Evolutionary conservation across 73 alveolate genomes (phyloP), one percentile per base, ranked within the genome.

Genomic region (Paramecium octaurelia): DNA sequence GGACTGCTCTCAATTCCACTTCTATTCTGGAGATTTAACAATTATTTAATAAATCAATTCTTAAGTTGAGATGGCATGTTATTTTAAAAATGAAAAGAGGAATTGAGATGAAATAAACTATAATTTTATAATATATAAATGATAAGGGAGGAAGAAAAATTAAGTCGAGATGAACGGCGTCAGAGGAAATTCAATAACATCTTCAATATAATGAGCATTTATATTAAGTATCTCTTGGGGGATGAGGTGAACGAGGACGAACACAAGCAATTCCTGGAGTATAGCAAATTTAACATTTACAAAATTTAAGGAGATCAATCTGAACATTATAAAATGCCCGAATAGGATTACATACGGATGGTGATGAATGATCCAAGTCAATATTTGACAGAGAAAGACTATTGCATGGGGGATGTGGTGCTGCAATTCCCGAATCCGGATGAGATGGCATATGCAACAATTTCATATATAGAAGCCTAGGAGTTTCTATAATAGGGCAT

Each of bases 381-480:
- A 44, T 80, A 80, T 80, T 80, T 80, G 14, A 48, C 46, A 16
- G 70, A 42, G 46, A 80, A 48, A 11, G 76, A 80, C 23, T 80
- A 44, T 21, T 42, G 76, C 7, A 80, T 80, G 91, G 91, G 91
- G 8, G 91, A 80, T 46, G 34, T 80, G 24, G 75, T 80, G 1
- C 18, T 80, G 8, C 9, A 80, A 80, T 80, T 80, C 27, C 46
- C 46, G 8, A 80, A 80, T 80, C 91, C 91, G 0, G 91, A 80
- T 80, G 57, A 31, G 31, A 64, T 64, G 84, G 29, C 44, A 0
- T 80, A 10, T 20, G 44, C 27, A 6, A 24, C 75, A 80, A 48
- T 42, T 42, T 23, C 73, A 80, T 80, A 24, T 48, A 20, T 9
- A 1, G 75, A 40, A 48, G 91, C 91, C 3, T 20, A 18, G 14